A percentile compares a stretch with the other conserved stretches of the same genome.
These are phyloP conservation scores for Stagonosporopsis chrysanthemi DNA, from an alignment of 2,329 filamentous ascomycete species.

Conservation along the genomic window DNA sequence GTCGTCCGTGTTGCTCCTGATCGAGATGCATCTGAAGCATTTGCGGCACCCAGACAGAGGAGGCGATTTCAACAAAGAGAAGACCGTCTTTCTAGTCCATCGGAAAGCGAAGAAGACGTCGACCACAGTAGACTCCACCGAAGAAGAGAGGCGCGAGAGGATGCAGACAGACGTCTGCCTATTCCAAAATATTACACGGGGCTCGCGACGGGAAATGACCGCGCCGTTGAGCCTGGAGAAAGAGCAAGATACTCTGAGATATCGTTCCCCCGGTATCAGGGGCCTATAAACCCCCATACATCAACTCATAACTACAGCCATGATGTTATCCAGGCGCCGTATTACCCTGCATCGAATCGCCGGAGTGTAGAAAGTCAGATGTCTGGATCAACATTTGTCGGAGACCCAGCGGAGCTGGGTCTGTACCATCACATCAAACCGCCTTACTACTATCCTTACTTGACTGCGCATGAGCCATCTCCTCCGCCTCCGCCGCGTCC, in stretches of 20 bases:
- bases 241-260: too few relatives aligned
- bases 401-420: not conserved
- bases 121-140: not conserved
- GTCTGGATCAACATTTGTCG: not conserved
- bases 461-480: not conserved
- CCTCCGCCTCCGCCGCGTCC: not conserved
- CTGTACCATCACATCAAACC: not conserved
- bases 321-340: not conserved
- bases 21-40: not conserved
- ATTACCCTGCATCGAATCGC: not conserved
- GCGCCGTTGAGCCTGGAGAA: not conserved
- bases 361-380: too few relatives aligned
- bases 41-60: not conserved
- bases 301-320: not conserved
- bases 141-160: not conserved
- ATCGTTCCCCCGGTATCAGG: not conserved
- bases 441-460: not conserved
- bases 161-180: not conserved
- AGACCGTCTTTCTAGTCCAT: not conserved
- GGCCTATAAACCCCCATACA: not conserved
- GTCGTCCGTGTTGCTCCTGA: not conserved
- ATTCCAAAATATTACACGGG: not conserved
- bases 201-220: not conserved
- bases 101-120: not conserved
- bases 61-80: too few relatives aligned